These are phyloP conservation scores for Fusarium burgessii DNA, from an alignment of 2,329 filamentous ascomycete genomes.

Conservation along the genomic window DNA sequence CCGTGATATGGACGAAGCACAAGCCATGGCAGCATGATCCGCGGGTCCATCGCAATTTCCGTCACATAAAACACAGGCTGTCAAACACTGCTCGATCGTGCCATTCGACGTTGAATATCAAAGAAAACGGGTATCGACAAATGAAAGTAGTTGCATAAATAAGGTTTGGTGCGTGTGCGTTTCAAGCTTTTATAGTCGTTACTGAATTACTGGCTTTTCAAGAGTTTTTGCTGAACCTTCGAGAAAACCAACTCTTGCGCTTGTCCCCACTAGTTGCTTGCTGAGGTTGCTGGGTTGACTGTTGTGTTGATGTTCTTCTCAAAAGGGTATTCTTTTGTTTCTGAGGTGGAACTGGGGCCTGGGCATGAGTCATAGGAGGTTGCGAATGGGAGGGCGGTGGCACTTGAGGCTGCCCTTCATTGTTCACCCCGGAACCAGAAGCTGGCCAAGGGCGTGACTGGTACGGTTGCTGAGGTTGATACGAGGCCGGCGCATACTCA, in stretches of 20 bases:
- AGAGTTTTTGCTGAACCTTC: constrained; percentile 77
- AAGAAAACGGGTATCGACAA: constrained; percentile 47
- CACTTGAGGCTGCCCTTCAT: constrained; percentile 43
- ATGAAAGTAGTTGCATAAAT: constrained; percentile 36
- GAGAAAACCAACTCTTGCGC: constrained; percentile 90
- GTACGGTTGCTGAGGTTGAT: constrained; percentile 55
- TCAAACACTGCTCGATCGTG: neutral
- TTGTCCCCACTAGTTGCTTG: constrained; percentile 67
- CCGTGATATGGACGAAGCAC: constrained; percentile 5
- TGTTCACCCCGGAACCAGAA: constrained; percentile 49
- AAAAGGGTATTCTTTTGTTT: constrained; percentile 49
- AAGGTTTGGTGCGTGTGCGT: constrained; percentile 22
- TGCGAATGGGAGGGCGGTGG: constrained; percentile 46
- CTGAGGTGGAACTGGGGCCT: constrained; percentile 35
- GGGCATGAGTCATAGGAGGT: constrained; percentile 29
- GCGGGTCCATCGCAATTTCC: constrained; percentile 9
- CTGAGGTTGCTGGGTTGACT: constrained; percentile 35
- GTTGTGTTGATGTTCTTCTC: constrained; percentile 46
- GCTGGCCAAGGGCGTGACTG: constrained; percentile 57
- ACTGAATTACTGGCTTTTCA: constrained; percentile 19
- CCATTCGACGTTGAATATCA: constrained; percentile 20
- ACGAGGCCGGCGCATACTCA: constrained; percentile 73
- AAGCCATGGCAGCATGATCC: constrained; percentile 22
- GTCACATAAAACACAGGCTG: constrained; percentile 7
- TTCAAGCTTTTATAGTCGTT: constrained; percentile 19